Percentiles rank a stretch among this genome's conserved stretches.
Evolutionary conservation across 164 flowering plant species (phyloP).

Genomic region (Tetracentron sinense): DNA sequence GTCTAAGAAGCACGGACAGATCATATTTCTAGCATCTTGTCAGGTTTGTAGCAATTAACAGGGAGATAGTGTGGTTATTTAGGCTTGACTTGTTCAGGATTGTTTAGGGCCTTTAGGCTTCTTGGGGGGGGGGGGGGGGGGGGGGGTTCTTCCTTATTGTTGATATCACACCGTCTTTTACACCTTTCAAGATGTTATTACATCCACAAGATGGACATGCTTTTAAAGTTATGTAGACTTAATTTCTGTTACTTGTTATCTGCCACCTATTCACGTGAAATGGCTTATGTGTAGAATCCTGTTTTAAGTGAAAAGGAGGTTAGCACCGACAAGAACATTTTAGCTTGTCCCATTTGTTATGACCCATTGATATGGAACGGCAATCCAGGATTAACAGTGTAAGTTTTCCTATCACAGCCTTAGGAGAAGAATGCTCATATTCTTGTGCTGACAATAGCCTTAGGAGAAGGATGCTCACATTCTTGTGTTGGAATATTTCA

Average conservation of each 20-base stretch:
- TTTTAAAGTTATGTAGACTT: not conserved
- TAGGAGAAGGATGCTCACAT: not conserved
- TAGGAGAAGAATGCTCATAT: not conserved
- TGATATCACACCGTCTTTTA: not conserved
- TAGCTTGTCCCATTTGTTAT: slow-evolving; percentile 85
- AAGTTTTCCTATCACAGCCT: slow-evolving; percentile 26
- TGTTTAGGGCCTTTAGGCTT: not conserved
- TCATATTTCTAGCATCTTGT: not conserved
- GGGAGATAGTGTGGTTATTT: not conserved
- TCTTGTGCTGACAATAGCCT: not conserved
- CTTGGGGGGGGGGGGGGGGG: too few species aligned
- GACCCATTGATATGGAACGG: slow-evolving; percentile 32
- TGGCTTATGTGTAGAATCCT: slow-evolving; percentile 32
- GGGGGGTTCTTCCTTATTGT: not conserved
- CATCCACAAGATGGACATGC: not conserved
- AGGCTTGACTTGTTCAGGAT: not conserved
- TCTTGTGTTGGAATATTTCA: not conserved
- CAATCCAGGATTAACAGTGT: slow-evolving; percentile 41
- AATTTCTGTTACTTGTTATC: not conserved
- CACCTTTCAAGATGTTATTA: too few species aligned
- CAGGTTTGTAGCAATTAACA: not conserved
- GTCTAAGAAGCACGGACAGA: not conserved
- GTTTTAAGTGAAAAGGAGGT: slow-evolving; percentile 26
- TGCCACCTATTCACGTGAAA: not conserved
- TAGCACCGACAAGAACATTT: slow-evolving; percentile 23